phyloP scores from a whole-genome alignment of 2,329 filamentous ascomycete genomes.

The Alternaria sp. region DNA sequence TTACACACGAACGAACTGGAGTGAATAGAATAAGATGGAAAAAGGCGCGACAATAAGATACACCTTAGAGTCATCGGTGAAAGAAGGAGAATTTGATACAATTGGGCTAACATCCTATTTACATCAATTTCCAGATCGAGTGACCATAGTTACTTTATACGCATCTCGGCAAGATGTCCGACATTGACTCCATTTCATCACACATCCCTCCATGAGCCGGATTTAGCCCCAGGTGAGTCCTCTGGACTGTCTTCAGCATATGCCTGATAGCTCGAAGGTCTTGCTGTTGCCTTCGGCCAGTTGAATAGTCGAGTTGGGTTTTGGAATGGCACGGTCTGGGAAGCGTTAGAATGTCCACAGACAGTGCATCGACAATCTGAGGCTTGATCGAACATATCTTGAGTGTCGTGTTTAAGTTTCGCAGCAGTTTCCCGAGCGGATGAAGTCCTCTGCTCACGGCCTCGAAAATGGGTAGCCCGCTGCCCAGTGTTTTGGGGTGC shows the following conservation, averaged over 20 bases:
- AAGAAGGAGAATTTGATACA: no score
- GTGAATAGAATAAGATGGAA: not conserved
- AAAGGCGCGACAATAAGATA: not conserved
- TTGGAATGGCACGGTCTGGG: not conserved
- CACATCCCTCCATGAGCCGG: constrained; percentile 2
- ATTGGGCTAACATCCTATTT: not conserved
- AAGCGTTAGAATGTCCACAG: not conserved
- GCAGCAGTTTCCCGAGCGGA: not conserved
- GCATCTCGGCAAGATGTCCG: accelerated
- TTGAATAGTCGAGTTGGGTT: not conserved
- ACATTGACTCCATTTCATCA: not conserved
- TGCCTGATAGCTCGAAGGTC: not conserved
- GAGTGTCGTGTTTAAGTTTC: not conserved
- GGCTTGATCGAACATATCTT: not conserved
- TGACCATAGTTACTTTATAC: not conserved
- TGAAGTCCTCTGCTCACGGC: not conserved
- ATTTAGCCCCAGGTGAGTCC: not conserved
- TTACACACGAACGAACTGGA: not conserved
- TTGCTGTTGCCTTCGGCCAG: not conserved
- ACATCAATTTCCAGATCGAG: not conserved
- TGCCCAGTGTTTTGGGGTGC: not conserved
- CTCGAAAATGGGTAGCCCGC: not conserved
- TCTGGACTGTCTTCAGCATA: constrained; percentile 6
- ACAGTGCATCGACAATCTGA: not conserved
- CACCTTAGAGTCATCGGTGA: no score